These are phyloP conservation scores for Clonostachys chloroleuca DNA, from an alignment of 2,329 filamentous ascomycete species.

Conservation along the genomic window DNA sequence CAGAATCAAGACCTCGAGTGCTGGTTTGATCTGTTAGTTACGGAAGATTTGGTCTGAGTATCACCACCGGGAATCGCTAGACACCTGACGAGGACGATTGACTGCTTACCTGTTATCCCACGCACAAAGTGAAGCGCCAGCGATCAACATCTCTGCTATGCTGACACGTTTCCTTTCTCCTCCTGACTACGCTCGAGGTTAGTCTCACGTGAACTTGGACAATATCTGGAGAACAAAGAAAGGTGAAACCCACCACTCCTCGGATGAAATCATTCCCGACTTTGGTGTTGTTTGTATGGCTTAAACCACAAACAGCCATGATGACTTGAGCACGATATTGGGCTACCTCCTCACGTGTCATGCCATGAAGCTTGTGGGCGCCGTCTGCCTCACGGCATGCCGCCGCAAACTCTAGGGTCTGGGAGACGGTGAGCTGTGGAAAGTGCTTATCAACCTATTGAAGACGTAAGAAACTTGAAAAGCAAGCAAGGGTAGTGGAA, in stretches of 20 bases:
- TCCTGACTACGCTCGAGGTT: conserved; percentile 34
- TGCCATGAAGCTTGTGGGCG: conserved; percentile 56
- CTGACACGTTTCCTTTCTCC: conserved; percentile 77
- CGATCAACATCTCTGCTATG: conserved; percentile 73
- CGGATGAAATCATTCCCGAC: conserved; percentile 72
- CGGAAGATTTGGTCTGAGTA: neutral
- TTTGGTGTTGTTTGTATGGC: conserved; percentile 67
- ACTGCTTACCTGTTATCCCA: conserved; percentile 63
- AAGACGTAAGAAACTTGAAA: no score
- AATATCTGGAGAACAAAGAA: no score
- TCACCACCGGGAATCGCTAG: no score
- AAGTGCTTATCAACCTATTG: conserved; percentile 65
- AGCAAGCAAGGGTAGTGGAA: no score
- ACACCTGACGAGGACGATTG: no score
- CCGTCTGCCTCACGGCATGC: conserved; percentile 56
- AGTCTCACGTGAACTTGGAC: no score
- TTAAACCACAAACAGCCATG: conserved; percentile 68
- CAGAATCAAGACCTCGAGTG: conserved; percentile 69
- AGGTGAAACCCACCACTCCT: conserved; percentile 38
- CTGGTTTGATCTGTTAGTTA: conserved; percentile 12
- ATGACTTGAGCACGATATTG: conserved; percentile 61
- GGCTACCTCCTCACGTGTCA: conserved; percentile 55
- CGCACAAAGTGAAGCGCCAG: conserved; percentile 45
- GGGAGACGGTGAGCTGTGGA: conserved; percentile 69
- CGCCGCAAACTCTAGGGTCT: conserved; percentile 71